phyloP scores from a whole-genome alignment of 805 yeast genomes.

The Metschnikowia aberdeeniae region DNA sequence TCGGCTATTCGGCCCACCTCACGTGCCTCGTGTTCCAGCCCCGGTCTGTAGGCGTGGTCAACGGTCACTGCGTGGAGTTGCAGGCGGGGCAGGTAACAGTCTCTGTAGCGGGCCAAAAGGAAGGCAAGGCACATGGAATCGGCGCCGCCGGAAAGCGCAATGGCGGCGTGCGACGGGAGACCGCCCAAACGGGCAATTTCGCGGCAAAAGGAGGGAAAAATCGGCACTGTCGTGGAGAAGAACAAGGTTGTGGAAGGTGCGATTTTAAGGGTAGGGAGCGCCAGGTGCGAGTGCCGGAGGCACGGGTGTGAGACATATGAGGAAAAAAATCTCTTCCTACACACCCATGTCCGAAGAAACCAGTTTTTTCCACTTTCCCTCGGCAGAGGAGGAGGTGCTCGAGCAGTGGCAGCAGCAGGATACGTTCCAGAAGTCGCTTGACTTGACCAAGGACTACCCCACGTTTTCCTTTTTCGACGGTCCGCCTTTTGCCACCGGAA shows the following conservation, averaged over 20 bases:
- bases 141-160: slow-evolving; percentile 79
- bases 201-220: no score
- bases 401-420: slow-evolving; percentile 83
- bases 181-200: background rate
- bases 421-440: slow-evolving; percentile 86
- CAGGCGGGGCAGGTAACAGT: slow-evolving; percentile 24
- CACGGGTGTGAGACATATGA: background rate
- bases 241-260: background rate
- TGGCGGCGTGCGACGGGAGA: slow-evolving; percentile 24
- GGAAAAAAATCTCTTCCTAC: background rate
- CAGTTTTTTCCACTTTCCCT: slow-evolving; percentile 65
- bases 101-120: slow-evolving; percentile 38
- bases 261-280: background rate
- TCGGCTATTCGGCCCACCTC: slow-evolving; percentile 30
- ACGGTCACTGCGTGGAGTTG: slow-evolving; percentile 56
- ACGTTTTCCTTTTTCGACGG: slow-evolving; percentile 95
- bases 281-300: background rate
- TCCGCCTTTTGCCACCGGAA: slow-evolving; percentile 99
- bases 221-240: background rate
- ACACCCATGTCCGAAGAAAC: slow-evolving; percentile 18
- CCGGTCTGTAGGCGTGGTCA: slow-evolving; percentile 55
- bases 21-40: slow-evolving; percentile 48
- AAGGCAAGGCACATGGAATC: slow-evolving; percentile 71
- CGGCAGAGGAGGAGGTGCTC: slow-evolving; percentile 81
- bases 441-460: slow-evolving; percentile 79